phyloP scores from a whole-genome alignment of 106 monocot genomes.

The Dendrobium catenatum region DNA sequence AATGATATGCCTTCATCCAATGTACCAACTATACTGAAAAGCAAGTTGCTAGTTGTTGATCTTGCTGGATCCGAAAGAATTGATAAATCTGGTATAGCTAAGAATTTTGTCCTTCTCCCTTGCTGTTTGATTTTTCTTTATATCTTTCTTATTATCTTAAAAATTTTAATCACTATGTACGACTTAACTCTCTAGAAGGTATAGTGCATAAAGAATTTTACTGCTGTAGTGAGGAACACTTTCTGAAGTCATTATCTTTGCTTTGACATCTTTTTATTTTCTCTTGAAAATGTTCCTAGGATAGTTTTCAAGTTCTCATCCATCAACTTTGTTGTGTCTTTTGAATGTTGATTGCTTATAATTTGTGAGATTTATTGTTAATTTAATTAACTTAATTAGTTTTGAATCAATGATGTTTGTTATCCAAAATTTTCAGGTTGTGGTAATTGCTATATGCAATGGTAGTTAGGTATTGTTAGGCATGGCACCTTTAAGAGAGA shows the following conservation, averaged over 20 bases:
- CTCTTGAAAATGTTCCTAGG: not conserved
- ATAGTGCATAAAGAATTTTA: not conserved
- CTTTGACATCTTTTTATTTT: not conserved
- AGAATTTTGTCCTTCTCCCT: not conserved
- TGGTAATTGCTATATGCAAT: no score
- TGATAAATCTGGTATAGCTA: conserved; percentile 55
- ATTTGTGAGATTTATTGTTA: no score
- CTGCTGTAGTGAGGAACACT: not conserved
- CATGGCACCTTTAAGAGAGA: no score
- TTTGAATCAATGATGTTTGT: no score
- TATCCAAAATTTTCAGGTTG: no score
- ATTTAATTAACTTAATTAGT: no score
- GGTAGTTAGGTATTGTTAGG: no score
- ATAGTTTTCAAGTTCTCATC: not conserved
- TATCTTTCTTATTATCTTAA: no score
- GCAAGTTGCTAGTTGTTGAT: conserved; percentile 78
- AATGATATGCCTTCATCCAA: conserved; percentile 19
- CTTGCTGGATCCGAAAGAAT: conserved; percentile 88
- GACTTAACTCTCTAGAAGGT: not conserved
- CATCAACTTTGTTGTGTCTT: not conserved
- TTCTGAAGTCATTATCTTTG: not conserved
- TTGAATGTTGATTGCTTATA: not conserved
- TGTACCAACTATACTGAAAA: conserved; percentile 37
- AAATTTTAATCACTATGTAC: not conserved
- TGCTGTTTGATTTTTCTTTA: not conserved